Evolutionary conservation across 2,329 filamentous ascomycete species (phyloP), one percentile per base, ranked within the genome.

Genomic region (Diaporthe nobilis): DNA sequence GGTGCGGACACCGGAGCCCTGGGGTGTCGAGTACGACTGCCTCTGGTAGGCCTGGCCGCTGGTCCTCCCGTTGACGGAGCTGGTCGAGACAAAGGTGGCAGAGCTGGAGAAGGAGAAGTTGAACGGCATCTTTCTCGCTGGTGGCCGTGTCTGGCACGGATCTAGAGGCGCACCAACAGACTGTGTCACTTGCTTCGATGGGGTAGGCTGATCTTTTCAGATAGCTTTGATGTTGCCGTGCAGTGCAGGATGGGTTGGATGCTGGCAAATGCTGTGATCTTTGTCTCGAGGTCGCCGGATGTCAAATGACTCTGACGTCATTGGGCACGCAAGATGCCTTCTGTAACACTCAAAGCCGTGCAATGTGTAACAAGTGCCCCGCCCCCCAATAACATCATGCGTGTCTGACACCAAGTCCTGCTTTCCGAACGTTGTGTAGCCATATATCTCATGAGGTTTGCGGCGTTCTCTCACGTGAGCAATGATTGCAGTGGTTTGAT

Each of bases 51-150:
- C 73, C 53, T 71, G 74, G 22, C 75, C 75, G 60, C 47, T 68
- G 15, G 75, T 44, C 37, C 74, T 61, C 60, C 75, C 75, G 72
- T 75, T 73, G 37, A 49, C 47, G 28, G 75, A 75, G 44, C 73
- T 63, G 47, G 75, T 65, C 7, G 73, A 57, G 55, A 77, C 75
- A 44, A 77, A 72, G 17, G 61, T 73, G 34, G 70, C 73, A 15
- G 75, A 77, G 73, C 68, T 75, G 12, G 73, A 75, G 25, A 77
- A 75, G 34, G 68, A 75, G 73, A 77, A 77, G 61, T 51, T 77
- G 75, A 77, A 77, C 39, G 72, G 42, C 75, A 77, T 77, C 31
- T 37, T 61, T 34, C 13, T 49, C 57, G 25, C 37, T 61, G 28
- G 31, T 39, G 9, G 3, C 6, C 28, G 20, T 61, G 25, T 17